Percentiles rank a stretch among this genome's conserved stretches.
Conservation (phyloP, 192 early-diverging fungal genomes). For the Chytriomyces sp. region DNA sequence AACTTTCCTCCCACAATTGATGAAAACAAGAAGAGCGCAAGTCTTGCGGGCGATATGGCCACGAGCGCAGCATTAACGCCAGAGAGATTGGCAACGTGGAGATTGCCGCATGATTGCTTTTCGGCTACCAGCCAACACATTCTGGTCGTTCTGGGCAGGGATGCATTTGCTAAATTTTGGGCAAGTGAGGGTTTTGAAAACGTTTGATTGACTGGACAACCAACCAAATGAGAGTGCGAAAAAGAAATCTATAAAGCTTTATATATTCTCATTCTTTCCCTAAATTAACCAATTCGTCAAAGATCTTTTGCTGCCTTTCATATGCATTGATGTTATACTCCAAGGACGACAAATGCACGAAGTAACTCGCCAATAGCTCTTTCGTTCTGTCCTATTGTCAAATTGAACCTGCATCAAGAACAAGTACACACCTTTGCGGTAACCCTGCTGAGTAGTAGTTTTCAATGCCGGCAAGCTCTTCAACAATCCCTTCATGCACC, state of each 20-base stretch:
- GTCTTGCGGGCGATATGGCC: constrained; percentile 3
- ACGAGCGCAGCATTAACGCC: not conserved
- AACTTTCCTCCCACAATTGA: not conserved
- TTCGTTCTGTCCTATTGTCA: constrained; percentile 26
- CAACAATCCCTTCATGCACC: constrained; percentile 5
- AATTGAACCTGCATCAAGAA: not conserved
- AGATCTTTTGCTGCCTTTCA: constrained; percentile 36
- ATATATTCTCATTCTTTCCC: constrained; percentile 3
- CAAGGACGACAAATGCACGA: constrained; percentile 33
- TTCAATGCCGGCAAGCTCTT: constrained; percentile 37
- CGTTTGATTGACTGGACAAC: not conserved
- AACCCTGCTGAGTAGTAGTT: constrained; percentile 41
- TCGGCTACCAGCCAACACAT: constrained; percentile 12
- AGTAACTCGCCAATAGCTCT: constrained; percentile 38
- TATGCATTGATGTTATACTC: constrained; percentile 41
- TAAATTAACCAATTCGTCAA: constrained; percentile 39
- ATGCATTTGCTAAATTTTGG: constrained; percentile 17
- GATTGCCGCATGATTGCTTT: constrained; percentile 21
- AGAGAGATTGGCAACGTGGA: constrained; percentile 9
- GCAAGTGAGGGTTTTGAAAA: constrained; percentile 12
- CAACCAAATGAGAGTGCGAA: not conserved
- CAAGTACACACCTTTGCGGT: constrained; percentile 23
- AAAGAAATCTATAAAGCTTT: not conserved
- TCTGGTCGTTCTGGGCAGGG: not conserved
- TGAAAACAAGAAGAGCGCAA: constrained; percentile 6